These are phyloP conservation scores for Kandelia obovata DNA, from an alignment of 345 rosid genomes.

Conservation along the genomic window DNA sequence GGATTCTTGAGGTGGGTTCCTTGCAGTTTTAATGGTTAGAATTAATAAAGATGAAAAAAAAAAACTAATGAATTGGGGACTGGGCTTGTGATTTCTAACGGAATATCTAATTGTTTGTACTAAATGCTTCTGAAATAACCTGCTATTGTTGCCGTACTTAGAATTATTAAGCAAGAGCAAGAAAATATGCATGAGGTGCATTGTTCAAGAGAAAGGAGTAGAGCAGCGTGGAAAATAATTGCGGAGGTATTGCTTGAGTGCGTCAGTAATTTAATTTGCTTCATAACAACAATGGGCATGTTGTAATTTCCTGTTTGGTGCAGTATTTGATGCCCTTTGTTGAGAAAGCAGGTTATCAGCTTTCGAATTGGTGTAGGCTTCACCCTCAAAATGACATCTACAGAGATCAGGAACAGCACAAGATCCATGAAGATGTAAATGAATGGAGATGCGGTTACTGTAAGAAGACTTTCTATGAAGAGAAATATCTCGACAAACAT, in stretches of 20 bases:
- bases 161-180: conserved; percentile 27
- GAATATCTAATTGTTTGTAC: too few relatives aligned
- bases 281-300: not conserved
- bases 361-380: conserved; percentile 24
- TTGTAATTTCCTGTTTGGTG: not conserved
- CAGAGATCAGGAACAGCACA: conserved; percentile 27
- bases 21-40: conserved; percentile 2
- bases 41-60: not conserved
- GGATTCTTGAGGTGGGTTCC: conserved; percentile 8
- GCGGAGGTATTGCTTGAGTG: conserved; percentile 11
- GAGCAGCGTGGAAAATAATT: conserved; percentile 30
- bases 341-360: conserved; percentile 20
- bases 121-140: not conserved
- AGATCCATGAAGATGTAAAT: conserved; percentile 17
- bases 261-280: not conserved
- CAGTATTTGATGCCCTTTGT: conserved; percentile 36
- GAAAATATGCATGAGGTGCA: conserved; percentile 29
- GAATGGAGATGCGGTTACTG: conserved; percentile 33
- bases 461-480: conserved; percentile 24
- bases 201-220: conserved; percentile 29
- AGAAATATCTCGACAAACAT: conserved; percentile 27
- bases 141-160: conserved; percentile 2
- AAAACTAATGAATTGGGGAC: too few relatives aligned
- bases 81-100: too few relatives aligned
- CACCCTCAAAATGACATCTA: conserved; percentile 27